A percentile compares a stretch with the other conserved stretches of the same genome.
phyloP scores from a whole-genome alignment of 345 rosid species.

The Salix brachista region DNA sequence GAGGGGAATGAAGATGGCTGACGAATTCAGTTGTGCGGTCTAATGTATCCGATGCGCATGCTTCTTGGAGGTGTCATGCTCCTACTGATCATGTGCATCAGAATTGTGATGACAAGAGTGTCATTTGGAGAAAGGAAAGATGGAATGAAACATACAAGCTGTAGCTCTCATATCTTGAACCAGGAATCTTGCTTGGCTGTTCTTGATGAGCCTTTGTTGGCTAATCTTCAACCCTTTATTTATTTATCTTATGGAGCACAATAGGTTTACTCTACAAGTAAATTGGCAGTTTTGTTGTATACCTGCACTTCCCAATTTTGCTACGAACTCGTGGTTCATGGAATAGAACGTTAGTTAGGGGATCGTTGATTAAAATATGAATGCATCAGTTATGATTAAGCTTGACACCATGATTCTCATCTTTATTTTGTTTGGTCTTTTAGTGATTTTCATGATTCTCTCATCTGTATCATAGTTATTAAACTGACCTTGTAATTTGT shows the following conservation, averaged over 20 bases:
- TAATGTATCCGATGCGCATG: neutral
- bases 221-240: neutral
- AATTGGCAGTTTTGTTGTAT: too few relatives aligned
- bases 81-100: neutral
- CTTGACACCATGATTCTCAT: too few relatives aligned
- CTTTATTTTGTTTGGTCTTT: too few relatives aligned
- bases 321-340: neutral
- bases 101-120: neutral
- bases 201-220: neutral
- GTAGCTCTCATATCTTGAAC: too few relatives aligned
- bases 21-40: neutral
- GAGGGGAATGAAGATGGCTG: neutral
- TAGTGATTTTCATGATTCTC: too few relatives aligned
- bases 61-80: neutral
- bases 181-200: neutral
- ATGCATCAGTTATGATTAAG: too few relatives aligned
- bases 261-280: neutral
- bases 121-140: neutral
- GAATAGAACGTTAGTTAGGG: neutral
- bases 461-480: too few relatives aligned
- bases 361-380: neutral
- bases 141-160: neutral
- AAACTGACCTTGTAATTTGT: too few relatives aligned
- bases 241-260: neutral
- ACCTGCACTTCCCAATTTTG: neutral